Conservation (phyloP, 164 flowering plant species). For the grape (Vitis vinifera) region DNA sequence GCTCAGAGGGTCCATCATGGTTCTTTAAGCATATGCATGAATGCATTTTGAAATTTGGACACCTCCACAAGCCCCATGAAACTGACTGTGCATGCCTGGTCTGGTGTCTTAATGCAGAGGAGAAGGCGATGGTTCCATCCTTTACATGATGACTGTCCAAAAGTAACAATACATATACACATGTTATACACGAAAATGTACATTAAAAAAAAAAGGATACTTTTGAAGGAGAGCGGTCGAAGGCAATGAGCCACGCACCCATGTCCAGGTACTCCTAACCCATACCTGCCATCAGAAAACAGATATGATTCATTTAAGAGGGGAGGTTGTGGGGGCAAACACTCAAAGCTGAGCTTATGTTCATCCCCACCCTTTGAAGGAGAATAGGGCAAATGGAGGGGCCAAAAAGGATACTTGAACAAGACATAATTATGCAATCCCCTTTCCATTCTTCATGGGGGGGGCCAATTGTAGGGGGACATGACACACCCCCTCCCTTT, state of each 20-base stretch:
- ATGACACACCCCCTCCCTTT: constrained; percentile 36
- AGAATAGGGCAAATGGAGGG: constrained; percentile 18
- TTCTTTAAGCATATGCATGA: constrained; percentile 10
- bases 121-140: background rate
- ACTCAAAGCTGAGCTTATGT: constrained; percentile 6
- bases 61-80: background rate
- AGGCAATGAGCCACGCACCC: background rate
- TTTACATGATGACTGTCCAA: background rate
- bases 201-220: background rate
- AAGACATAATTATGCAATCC: constrained; percentile 47
- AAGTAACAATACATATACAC: background rate
- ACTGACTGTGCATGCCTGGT: background rate
- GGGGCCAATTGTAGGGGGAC: constrained; percentile 41
- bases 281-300: constrained; percentile 17
- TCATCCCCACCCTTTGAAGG: constrained; percentile 9
- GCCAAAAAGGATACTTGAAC: constrained; percentile 25
- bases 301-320: constrained; percentile 5
- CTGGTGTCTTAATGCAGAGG: background rate
- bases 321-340: background rate
- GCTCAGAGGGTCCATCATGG: constrained; percentile 2
- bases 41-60: background rate
- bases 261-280: constrained; percentile 33
- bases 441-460: constrained; percentile 30
- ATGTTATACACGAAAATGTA: background rate
- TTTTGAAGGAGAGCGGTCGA: background rate